Conservation (phyloP, 768 basidiomycete species). For the Termitomyces heimii region DNA sequence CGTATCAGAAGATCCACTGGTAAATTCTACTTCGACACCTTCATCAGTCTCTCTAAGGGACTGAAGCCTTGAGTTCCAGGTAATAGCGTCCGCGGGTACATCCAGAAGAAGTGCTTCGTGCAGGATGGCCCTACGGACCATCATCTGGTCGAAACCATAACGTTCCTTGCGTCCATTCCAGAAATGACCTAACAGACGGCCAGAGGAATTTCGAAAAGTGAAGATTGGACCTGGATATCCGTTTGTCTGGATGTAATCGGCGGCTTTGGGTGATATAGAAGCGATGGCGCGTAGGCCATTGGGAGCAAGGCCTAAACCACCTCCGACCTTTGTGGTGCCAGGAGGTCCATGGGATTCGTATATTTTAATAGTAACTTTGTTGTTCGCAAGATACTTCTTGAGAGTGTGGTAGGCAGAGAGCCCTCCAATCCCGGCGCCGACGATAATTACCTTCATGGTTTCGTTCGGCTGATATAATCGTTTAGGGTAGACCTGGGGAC, state of each 20-base stretch:
- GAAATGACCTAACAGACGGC: slow-evolving; percentile 24
- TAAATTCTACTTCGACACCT: slow-evolving; percentile 21
- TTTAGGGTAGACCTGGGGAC: not conserved
- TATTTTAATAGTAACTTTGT: slow-evolving; percentile 17
- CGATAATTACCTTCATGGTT: slow-evolving; percentile 26
- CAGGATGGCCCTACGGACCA: slow-evolving; percentile 26
- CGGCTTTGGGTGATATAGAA: slow-evolving; percentile 21
- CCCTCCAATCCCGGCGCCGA: slow-evolving; percentile 30
- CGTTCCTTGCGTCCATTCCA: slow-evolving; percentile 21
- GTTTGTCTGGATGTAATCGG: slow-evolving; percentile 22
- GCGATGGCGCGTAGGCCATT: slow-evolving; percentile 32
- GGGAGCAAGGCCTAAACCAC: slow-evolving; percentile 32
- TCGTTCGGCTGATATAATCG: too few species aligned
- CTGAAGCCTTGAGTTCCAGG: slow-evolving; percentile 24
- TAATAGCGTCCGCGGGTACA: slow-evolving; percentile 20
- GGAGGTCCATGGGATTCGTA: slow-evolving; percentile 27
- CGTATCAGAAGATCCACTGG: slow-evolving; percentile 24
- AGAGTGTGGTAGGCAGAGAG: slow-evolving; percentile 26
- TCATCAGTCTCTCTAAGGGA: slow-evolving; percentile 20
- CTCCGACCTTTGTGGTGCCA: slow-evolving; percentile 23
- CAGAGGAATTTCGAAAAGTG: slow-evolving; percentile 23
- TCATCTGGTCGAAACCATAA: slow-evolving; percentile 26
- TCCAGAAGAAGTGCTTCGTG: slow-evolving; percentile 28
- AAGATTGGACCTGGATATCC: slow-evolving; percentile 6
- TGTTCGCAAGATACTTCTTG: slow-evolving; percentile 22